phyloP scores from a whole-genome alignment of 2,329 filamentous ascomycete species.

The Aspergillus sp. region DNA sequence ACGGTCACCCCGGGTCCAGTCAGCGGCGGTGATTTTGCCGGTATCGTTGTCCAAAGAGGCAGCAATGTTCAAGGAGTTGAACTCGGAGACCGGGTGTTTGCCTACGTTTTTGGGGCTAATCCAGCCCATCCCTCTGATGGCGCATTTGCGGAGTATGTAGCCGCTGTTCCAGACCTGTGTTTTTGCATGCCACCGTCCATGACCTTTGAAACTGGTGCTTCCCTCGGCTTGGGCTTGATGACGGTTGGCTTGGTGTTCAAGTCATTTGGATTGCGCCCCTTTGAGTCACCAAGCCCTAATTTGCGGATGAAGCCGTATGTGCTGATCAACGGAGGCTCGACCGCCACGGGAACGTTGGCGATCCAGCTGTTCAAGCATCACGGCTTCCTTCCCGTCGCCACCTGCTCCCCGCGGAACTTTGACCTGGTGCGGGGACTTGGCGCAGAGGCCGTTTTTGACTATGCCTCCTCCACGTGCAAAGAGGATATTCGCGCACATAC shows the following conservation, averaged over 20 bases:
- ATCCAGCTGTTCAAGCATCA: slow-evolving; percentile 38
- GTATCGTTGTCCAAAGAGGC: neutral
- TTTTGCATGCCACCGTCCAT: neutral
- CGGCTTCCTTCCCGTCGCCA: slow-evolving; percentile 11
- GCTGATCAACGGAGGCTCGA: slow-evolving; percentile 47
- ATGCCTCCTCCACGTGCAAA: slow-evolving; percentile 4
- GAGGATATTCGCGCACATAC: slow-evolving; percentile 11
- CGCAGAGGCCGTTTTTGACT: slow-evolving; percentile 14
- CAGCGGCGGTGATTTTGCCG: neutral
- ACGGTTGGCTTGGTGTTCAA: neutral
- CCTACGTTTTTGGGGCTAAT: neutral
- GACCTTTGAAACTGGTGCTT: neutral
- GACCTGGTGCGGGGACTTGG: slow-evolving; percentile 7
- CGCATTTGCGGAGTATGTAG: slow-evolving; percentile 2
- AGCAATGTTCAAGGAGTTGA: neutral
- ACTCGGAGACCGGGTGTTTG: neutral
- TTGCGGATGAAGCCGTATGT: slow-evolving; percentile 20
- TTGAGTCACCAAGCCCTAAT: neutral
- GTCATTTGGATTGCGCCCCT: neutral
- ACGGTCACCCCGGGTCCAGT: neutral
- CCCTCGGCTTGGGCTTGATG: neutral
- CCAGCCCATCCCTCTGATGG: neutral
- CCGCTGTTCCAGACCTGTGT: neutral
- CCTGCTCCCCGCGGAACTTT: slow-evolving; percentile 15
- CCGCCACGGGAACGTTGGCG: slow-evolving; percentile 43